Conservation (phyloP, 345 rosid genomes). For the Brassica incana region DNA sequence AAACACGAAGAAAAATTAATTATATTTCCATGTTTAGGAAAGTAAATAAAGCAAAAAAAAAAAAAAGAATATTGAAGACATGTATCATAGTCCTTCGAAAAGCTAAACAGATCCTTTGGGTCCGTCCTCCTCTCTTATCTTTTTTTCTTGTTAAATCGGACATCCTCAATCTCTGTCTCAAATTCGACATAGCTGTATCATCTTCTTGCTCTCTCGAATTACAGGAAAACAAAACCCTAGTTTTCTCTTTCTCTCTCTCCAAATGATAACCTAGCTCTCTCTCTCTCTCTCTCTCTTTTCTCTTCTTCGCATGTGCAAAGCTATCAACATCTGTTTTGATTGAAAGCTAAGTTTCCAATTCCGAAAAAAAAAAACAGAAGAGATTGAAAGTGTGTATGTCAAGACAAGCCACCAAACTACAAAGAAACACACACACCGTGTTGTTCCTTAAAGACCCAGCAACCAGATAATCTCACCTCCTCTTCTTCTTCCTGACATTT, state of each 20-base stretch:
- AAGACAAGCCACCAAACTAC: slow-evolving; percentile 49
- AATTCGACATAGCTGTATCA: slow-evolving; percentile 28
- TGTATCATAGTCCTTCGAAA: slow-evolving; percentile 25
- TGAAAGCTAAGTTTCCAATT: slow-evolving; percentile 67
- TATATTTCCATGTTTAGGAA: neutral
- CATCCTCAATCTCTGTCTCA: slow-evolving; percentile 33
- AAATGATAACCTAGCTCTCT: slow-evolving; percentile 19
- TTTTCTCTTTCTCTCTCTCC: neutral
- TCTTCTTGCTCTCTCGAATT: slow-evolving; percentile 23
- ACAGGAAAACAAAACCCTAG: slow-evolving; percentile 23
- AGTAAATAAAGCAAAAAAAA: slow-evolving; percentile 14
- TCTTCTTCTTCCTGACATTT: slow-evolving; percentile 41
- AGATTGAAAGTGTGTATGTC: slow-evolving; percentile 48
- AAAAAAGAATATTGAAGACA: slow-evolving; percentile 19
- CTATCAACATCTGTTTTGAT: slow-evolving; percentile 54
- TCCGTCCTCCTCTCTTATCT: slow-evolving; percentile 8
- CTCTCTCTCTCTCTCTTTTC: neutral
- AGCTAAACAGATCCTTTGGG: slow-evolving; percentile 35
- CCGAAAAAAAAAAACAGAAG: slow-evolving; percentile 15
- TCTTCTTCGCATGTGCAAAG: slow-evolving; percentile 37
- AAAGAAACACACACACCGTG: slow-evolving; percentile 28
- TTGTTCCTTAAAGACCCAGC: slow-evolving; percentile 68
- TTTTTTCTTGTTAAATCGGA: slow-evolving; percentile 9
- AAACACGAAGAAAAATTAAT: neutral
- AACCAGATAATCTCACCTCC: slow-evolving; percentile 33